phyloP scores from a whole-genome alignment of 306 rosid species.

The Glycine tomentella region DNA sequence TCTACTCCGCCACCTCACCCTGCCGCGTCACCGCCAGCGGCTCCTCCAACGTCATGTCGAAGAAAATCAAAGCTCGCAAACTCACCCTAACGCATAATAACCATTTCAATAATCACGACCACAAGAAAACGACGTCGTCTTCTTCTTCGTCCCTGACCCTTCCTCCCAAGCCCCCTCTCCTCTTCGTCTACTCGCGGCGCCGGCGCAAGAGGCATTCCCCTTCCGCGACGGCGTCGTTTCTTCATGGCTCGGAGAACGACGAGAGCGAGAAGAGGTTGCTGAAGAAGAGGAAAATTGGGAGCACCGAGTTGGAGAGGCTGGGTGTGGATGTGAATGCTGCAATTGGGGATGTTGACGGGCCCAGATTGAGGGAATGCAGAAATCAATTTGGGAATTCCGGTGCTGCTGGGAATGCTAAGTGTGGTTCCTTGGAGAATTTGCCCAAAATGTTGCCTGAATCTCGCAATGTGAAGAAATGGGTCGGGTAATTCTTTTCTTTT shows the following conservation, averaged over 20 bases:
- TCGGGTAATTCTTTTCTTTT: conserved; percentile 63
- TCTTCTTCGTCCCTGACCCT: background rate
- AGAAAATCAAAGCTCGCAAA: conserved; percentile 89
- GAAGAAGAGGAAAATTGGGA: conserved; percentile 63
- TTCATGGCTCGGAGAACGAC: conserved; percentile 16
- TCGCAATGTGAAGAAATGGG: conserved; percentile 77
- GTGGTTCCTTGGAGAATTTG: conserved; percentile 50
- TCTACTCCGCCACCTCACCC: conserved; percentile 90
- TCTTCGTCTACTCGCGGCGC: conserved; percentile 81
- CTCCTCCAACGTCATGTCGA: conserved; percentile 93
- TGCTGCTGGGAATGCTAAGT: conserved; percentile 52
- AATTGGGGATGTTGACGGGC: conserved; percentile 57
- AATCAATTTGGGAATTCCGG: conserved; percentile 37
- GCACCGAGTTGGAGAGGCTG: conserved; percentile 70
- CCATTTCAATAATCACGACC: background rate
- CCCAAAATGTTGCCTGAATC: conserved; percentile 58
- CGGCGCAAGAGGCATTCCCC: conserved; percentile 60
- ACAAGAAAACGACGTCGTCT: conserved; percentile 25
- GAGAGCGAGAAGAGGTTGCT: conserved; percentile 37
- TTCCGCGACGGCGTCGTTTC: conserved; percentile 45
- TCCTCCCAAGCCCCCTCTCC: conserved; percentile 54
- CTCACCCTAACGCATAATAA: conserved; percentile 38
- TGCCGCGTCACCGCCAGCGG: conserved; percentile 76
- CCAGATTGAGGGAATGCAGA: conserved; percentile 86
- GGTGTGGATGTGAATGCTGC: conserved; percentile 68